Percentiles rank a stretch among this genome's conserved stretches.
phyloP scores from a whole-genome alignment of 306 rosid genomes.

The Lupinus albus region DNA sequence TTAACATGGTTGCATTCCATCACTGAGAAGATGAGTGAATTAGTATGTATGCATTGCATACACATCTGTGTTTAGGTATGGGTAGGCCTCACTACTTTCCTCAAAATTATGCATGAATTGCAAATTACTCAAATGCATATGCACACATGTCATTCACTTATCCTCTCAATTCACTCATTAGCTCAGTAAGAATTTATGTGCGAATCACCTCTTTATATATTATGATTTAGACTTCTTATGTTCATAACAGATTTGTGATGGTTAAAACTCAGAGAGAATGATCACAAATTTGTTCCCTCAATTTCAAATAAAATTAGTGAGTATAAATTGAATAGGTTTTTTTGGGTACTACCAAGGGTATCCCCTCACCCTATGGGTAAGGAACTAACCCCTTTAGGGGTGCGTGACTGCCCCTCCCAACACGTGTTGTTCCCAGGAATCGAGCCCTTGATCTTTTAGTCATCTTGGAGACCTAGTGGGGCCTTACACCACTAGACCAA shows the following conservation, averaged over 20 bases:
- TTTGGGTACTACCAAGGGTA: too few species aligned
- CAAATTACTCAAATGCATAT: conserved; percentile 46
- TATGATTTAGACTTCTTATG: conserved; percentile 22
- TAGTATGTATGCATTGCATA: background rate
- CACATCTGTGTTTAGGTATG: conserved; percentile 17
- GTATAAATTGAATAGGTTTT: too few species aligned
- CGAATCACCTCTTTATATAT: conserved; percentile 17
- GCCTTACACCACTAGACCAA: too few species aligned
- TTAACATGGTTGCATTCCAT: conserved; percentile 22
- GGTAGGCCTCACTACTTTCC: conserved; percentile 5
- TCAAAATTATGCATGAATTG: conserved; percentile 35
- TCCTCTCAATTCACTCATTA: background rate
- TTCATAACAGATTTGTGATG: conserved; percentile 21
- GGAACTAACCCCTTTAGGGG: too few species aligned
- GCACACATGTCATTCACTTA: background rate
- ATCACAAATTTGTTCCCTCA: conserved; percentile 18
- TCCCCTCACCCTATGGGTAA: too few species aligned
- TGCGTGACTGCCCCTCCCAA: too few species aligned
- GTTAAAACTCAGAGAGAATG: conserved; percentile 20
- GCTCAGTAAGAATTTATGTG: background rate
- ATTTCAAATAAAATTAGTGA: background rate
- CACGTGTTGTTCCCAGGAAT: too few species aligned
- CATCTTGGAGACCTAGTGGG: too few species aligned
- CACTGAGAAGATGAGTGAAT: conserved; percentile 33
- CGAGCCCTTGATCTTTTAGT: too few species aligned